Conservation (phyloP, 176 grass and related monocot species). For the Juncus effusus region DNA sequence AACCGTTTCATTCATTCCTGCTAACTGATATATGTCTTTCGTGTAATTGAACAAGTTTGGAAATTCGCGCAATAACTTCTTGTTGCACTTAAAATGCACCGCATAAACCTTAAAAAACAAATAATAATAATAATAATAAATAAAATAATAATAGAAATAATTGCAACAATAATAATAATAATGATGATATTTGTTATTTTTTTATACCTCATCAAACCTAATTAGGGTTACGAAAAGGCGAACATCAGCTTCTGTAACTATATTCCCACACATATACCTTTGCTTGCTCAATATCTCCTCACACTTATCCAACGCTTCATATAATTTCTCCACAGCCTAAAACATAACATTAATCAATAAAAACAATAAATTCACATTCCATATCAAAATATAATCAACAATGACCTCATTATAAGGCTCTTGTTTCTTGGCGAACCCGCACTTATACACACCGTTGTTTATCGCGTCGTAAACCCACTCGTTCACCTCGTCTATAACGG, state of each 20-base stretch:
- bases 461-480: constrained; percentile 56
- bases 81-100: constrained; percentile 97
- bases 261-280: constrained; percentile 72
- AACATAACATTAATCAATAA: constrained; percentile 11
- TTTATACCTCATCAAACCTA: constrained; percentile 89
- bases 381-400: background rate
- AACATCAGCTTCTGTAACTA: constrained; percentile 68
- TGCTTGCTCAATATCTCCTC: constrained; percentile 81
- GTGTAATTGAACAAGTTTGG: constrained; percentile 90
- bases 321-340: constrained; percentile 61
- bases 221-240: constrained; percentile 95
- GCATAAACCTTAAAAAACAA: constrained; percentile 57
- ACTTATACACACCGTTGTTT: constrained; percentile 95
- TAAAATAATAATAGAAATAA: background rate
- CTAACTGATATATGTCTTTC: constrained; percentile 87
- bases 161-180: background rate
- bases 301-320: constrained; percentile 67
- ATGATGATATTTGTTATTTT: background rate
- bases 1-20: constrained; percentile 62
- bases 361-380: constrained; percentile 6
- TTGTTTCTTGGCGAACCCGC: constrained; percentile 94
- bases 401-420: constrained; percentile 77
- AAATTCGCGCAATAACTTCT: constrained; percentile 74
- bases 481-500: constrained; percentile 54
- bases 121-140: background rate